These are phyloP conservation scores for Verticillium nubilum DNA, from an alignment of 2,329 filamentous ascomycete species.

Conservation along the genomic window DNA sequence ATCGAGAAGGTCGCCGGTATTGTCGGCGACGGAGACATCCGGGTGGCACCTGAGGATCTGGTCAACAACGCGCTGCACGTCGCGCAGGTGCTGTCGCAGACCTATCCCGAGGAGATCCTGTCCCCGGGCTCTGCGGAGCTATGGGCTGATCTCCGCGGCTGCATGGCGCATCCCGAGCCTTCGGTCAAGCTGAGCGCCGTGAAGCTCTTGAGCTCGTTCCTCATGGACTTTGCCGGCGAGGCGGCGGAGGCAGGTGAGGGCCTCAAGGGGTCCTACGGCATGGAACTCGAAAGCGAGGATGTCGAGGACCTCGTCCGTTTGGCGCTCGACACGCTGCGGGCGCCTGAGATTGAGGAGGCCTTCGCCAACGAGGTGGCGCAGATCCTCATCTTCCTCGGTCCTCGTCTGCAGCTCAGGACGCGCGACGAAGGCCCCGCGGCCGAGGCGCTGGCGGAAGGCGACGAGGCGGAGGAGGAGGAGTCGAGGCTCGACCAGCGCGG, in stretches of 20 bases:
- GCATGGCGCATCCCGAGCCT: constrained; percentile 65
- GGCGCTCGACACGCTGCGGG: constrained; percentile 50
- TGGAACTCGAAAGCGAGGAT: constrained; percentile 59
- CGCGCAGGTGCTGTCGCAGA: constrained; percentile 60
- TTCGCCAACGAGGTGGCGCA: constrained; percentile 75
- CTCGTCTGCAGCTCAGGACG: constrained; percentile 33
- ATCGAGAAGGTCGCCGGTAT: constrained; percentile 48
- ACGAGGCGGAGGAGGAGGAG: constrained; percentile 29
- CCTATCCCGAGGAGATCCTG: constrained; percentile 60
- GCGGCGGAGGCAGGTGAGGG: constrained; percentile 48
- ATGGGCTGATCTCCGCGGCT: constrained; percentile 65
- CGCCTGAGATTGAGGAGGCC: constrained; percentile 59
- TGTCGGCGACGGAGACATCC: constrained; percentile 47
- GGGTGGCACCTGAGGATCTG: constrained; percentile 61
- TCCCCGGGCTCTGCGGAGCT: constrained; percentile 54
- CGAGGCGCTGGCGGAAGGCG: constrained; percentile 36
- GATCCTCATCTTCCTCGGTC: constrained; percentile 77
- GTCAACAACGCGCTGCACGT: constrained; percentile 69
- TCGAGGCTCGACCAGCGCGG: constrained; percentile 18
- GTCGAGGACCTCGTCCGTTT: constrained; percentile 55
- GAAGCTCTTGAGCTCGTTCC: constrained; percentile 68
- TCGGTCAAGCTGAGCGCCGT: constrained; percentile 74
- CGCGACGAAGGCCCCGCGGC: constrained; percentile 25
- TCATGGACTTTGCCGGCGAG: constrained; percentile 71
- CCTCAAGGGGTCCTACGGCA: constrained; percentile 64